Percentiles rank a stretch among this genome's conserved stretches.
Conservation (phyloP, 83 land plant genomes). For the Picea abies region DNA sequence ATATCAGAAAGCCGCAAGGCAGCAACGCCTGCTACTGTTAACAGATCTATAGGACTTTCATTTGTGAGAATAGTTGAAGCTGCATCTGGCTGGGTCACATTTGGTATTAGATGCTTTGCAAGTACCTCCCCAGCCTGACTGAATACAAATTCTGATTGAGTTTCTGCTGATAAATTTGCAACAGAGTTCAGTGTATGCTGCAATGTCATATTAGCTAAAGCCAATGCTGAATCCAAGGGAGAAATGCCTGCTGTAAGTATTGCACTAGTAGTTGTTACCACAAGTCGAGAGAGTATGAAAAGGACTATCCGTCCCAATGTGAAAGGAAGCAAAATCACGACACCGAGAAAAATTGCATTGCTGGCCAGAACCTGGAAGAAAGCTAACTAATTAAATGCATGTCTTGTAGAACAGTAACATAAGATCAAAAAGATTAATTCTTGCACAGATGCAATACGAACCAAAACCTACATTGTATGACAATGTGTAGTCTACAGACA, state of each 20-base stretch:
- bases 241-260: constrained; percentile 46
- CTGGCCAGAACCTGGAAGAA: constrained; percentile 85
- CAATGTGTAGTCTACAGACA: background rate
- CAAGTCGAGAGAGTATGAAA: constrained; percentile 59
- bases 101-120: constrained; percentile 31
- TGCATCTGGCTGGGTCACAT: constrained; percentile 28
- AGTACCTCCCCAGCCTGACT: constrained; percentile 19
- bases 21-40: constrained; percentile 46
- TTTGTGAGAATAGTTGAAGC: constrained; percentile 19
- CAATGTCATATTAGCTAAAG: constrained; percentile 55
- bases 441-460: background rate
- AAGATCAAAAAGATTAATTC: too few relatives aligned
- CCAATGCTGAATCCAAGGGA: constrained; percentile 40
- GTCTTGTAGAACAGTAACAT: background rate
- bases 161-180: constrained; percentile 42
- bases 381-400: background rate
- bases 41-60: constrained; percentile 31
- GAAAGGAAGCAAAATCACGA: constrained; percentile 86
- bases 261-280: constrained; percentile 43
- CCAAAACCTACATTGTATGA: background rate
- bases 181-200: constrained; percentile 41
- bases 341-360: constrained; percentile 92
- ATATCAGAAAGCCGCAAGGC: constrained; percentile 83
- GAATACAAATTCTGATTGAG: background rate
- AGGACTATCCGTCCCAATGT: constrained; percentile 80